Evolutionary conservation across 2,329 filamentous ascomycete species (phyloP).

Genomic region (Aspergillus neotritici): DNA sequence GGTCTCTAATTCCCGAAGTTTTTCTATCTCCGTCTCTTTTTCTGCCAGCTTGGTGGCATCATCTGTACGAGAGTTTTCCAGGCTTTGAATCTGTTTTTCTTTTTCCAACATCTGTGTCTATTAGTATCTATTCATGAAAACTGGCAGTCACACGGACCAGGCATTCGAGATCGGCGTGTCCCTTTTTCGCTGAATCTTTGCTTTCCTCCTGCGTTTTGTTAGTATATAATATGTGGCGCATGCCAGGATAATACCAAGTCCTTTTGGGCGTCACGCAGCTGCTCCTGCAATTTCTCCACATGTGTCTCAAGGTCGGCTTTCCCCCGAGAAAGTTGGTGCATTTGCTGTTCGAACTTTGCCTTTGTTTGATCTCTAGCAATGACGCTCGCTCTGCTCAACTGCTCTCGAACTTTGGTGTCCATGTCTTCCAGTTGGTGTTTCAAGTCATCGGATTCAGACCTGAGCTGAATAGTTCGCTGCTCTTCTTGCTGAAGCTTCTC

Average conservation of each 20-base stretch:
- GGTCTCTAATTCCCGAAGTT: constrained; percentile 18
- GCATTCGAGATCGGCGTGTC: constrained; percentile 9
- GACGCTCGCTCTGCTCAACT: constrained; percentile 27
- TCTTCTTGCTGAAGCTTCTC: constrained; percentile 15
- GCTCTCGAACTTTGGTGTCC: constrained; percentile 26
- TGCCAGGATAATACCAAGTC: constrained; percentile 19
- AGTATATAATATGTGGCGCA: constrained; percentile 4
- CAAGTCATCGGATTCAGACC: constrained; percentile 19
- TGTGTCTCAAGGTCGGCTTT: constrained; percentile 21
- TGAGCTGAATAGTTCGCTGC: constrained; percentile 10
- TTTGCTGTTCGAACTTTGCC: constrained; percentile 26
- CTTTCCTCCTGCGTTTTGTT: constrained; percentile 16
- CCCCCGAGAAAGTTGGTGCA: constrained; percentile 22
- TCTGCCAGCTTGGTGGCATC: constrained; percentile 7
- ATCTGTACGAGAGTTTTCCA: constrained; percentile 13
- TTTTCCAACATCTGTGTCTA: constrained; percentile 16
- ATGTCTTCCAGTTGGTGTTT: constrained; percentile 15
- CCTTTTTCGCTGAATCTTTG: constrained; percentile 9
- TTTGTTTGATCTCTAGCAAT: constrained; percentile 23
- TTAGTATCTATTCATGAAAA: constrained; percentile 10
- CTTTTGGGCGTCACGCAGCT: constrained; percentile 17
- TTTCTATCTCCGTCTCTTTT: constrained; percentile 16
- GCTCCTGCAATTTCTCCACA: constrained; percentile 10
- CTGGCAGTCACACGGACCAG: constrained; percentile 13
- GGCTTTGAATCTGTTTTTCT: constrained; percentile 14